Evolutionary conservation across 169 alveolate species (phyloP).

Genomic region (Neospora caninum): DNA sequence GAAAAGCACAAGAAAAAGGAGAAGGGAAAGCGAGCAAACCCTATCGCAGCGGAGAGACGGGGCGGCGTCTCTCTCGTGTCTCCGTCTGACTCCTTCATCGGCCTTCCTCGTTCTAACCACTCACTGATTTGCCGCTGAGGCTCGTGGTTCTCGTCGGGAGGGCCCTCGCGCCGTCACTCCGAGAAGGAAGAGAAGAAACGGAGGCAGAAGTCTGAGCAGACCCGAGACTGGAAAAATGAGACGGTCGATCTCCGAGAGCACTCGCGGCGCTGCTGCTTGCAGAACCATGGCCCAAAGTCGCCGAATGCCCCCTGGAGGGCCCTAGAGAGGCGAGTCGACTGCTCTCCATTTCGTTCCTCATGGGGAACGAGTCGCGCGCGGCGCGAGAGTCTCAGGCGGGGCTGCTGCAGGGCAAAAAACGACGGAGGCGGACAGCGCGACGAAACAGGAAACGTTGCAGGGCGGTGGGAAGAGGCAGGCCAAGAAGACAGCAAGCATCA

Average conservation of each 20-base stretch:
- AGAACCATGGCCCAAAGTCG: background rate
- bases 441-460: background rate
- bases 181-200: background rate
- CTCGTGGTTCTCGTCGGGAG: constrained; percentile 18
- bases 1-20: no score
- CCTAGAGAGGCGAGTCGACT: background rate
- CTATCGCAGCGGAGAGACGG: no score
- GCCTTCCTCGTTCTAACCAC: background rate
- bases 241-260: background rate
- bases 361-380: no score
- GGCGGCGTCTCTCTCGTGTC: no score
- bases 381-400: background rate
- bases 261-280: background rate
- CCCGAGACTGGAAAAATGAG: background rate
- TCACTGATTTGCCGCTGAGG: constrained; percentile 40
- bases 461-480: background rate
- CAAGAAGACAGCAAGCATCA: background rate
- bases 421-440: background rate
- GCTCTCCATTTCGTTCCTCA: background rate
- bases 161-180: background rate
- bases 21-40: no score
- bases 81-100: no score
- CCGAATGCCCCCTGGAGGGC: background rate
- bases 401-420: background rate
- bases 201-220: background rate